A percentile compares a stretch with the other conserved stretches of the same genome.
phyloP scores from a whole-genome alignment of 345 rosid species.

The Bruguiera parviflora region DNA sequence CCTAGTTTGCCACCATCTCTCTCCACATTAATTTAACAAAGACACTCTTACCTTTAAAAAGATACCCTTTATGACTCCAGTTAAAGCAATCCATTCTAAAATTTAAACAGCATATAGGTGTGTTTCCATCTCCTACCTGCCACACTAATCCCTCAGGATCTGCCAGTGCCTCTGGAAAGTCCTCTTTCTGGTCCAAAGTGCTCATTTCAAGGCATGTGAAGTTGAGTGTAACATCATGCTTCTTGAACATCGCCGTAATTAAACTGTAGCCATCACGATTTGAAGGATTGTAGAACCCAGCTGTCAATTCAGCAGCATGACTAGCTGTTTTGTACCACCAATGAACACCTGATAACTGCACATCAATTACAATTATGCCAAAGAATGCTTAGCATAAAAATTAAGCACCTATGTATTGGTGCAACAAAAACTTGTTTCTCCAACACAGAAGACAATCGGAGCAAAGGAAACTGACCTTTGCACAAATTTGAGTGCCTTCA shows the following conservation, averaged over 20 bases:
- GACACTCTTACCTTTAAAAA: neutral
- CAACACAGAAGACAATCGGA: neutral
- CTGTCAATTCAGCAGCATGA: constrained; percentile 92
- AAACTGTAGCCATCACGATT: constrained; percentile 87
- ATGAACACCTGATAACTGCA: constrained; percentile 85
- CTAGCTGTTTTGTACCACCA: constrained; percentile 97
- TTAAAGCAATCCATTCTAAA: neutral
- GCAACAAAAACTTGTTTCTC: constrained; percentile 1
- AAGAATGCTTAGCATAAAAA: constrained; percentile 6
- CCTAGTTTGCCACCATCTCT: neutral
- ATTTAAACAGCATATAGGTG: neutral
- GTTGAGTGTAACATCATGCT: constrained; percentile 69
- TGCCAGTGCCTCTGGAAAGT: constrained; percentile 50
- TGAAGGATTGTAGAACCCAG: constrained; percentile 88
- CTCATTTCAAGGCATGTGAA: constrained; percentile 59
- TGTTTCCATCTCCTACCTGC: constrained; percentile 52
- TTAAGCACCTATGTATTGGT: neutral
- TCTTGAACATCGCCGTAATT: constrained; percentile 61
- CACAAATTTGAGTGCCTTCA: constrained; percentile 64
- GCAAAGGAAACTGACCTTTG: constrained; percentile 51
- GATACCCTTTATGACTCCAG: neutral
- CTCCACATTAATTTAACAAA: neutral
- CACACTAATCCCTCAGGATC: constrained; percentile 84
- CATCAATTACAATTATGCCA: constrained; percentile 32
- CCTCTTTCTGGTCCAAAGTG: constrained; percentile 52